phyloP scores from a whole-genome alignment of 805 yeast genomes.

The Yamadazyma akitaensis region DNA sequence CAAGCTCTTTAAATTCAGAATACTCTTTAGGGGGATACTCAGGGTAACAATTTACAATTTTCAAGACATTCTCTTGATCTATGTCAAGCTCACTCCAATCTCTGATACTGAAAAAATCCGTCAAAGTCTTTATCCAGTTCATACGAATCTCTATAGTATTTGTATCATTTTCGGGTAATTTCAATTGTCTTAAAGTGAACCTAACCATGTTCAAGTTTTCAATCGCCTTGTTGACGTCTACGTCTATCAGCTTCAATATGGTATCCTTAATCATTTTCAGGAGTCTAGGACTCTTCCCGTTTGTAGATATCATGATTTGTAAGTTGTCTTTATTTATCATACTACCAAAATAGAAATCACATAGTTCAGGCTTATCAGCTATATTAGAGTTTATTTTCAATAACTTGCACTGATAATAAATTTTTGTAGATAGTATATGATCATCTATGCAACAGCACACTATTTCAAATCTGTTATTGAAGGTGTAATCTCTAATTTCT shows the following conservation, averaged over 20 bases:
- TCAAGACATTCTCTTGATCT: constrained; percentile 29
- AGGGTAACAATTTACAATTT: constrained; percentile 49
- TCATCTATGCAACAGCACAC: constrained; percentile 77
- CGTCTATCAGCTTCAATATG: constrained; percentile 48
- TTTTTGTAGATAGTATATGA: constrained; percentile 52
- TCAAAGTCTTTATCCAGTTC: constrained; percentile 66
- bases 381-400: constrained; percentile 63
- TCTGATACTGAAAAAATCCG: constrained; percentile 56
- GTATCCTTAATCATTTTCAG: constrained; percentile 51
- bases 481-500: constrained; percentile 31
- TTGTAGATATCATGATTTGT: constrained; percentile 79
- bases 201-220: constrained; percentile 58
- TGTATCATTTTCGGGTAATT: constrained; percentile 46
- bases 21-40: constrained; percentile 41
- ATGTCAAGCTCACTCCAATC: constrained; percentile 54
- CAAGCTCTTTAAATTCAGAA: constrained; percentile 13
- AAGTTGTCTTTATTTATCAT: constrained; percentile 68
- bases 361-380: constrained; percentile 79
- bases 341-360: constrained; percentile 86
- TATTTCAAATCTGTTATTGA: constrained; percentile 49
- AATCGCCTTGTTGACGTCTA: constrained; percentile 55
- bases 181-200: constrained; percentile 42
- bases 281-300: constrained; percentile 77
- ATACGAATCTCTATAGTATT: constrained; percentile 56
- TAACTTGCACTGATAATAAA: constrained; percentile 49